A percentile compares a stretch with the other conserved stretches of the same genome.
phyloP scores from a whole-genome alignment of 305 asterid genomes.

The Fraxinus platypoda region DNA sequence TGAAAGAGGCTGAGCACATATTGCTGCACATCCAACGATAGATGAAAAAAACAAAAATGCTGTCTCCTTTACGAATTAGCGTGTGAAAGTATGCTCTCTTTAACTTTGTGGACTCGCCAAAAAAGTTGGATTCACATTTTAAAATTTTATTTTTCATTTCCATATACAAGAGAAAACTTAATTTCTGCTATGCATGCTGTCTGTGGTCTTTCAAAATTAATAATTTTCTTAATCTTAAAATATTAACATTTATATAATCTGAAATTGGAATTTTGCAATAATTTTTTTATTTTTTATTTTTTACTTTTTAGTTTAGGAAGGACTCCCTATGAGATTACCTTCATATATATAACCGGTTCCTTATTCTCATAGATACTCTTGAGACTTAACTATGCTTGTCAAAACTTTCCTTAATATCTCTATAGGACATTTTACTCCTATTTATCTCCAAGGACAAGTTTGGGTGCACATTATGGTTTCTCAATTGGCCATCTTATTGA shows the following conservation, averaged over 20 bases:
- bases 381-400: neutral
- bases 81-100: neutral
- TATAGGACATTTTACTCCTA: neutral
- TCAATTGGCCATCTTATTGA: neutral
- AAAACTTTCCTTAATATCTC: neutral
- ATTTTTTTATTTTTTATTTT: too few relatives aligned
- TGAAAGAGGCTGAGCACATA: neutral
- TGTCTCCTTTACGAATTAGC: neutral
- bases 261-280: too few relatives aligned
- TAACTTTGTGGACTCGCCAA: neutral
- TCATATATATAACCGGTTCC: neutral
- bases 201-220: neutral
- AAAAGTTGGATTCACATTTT: neutral
- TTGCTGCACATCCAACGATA: neutral
- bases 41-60: neutral
- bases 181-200: neutral
- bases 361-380: neutral
- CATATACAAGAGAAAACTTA: neutral
- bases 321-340: neutral
- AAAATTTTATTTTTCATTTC: neutral
- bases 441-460: neutral
- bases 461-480: neutral
- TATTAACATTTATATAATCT: too few relatives aligned
- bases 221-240: neutral
- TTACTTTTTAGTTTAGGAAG: neutral